Conservation (phyloP, 345 rosid species). For the Excoecaria cochinchinensis region DNA sequence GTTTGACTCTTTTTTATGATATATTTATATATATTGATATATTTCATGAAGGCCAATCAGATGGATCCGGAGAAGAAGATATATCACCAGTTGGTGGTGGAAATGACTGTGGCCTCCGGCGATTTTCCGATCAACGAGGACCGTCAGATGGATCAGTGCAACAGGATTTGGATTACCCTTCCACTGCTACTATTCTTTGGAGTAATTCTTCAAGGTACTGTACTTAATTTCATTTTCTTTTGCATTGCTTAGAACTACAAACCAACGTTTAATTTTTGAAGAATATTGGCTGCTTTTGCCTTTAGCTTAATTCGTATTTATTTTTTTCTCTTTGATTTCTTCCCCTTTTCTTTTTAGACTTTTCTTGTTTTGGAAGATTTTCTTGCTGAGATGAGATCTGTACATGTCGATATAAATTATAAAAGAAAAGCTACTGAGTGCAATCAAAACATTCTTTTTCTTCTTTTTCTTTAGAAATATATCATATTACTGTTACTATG, state of each 20-base stretch:
- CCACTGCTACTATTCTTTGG: constrained; percentile 53
- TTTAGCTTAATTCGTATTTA: neutral
- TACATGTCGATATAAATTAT: neutral
- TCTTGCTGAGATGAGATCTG: constrained; percentile 19
- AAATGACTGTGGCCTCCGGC: constrained; percentile 27
- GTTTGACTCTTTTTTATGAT: neutral
- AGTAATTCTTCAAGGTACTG: constrained; percentile 74
- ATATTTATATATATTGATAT: neutral
- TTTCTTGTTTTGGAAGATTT: constrained; percentile 19
- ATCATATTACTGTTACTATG: neutral
- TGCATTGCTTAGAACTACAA: no score
- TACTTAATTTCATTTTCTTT: neutral
- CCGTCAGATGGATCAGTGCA: constrained; percentile 38
- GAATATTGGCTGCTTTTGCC: no score
- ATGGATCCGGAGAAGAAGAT: constrained; percentile 81
- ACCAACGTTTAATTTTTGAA: no score
- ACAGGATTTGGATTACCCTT: constrained; percentile 50
- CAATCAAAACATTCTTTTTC: constrained; percentile 14
- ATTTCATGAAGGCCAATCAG: constrained; percentile 45
- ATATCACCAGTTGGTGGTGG: constrained; percentile 42
- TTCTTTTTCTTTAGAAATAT: constrained; percentile 11
- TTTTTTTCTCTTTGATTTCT: constrained; percentile 1
- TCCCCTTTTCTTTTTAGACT: neutral
- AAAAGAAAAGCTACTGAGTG: constrained; percentile 16
- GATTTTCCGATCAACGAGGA: constrained; percentile 47